Evolutionary conservation across 106 monocot species (phyloP).

Genomic region (Iris macrosiphon): DNA sequence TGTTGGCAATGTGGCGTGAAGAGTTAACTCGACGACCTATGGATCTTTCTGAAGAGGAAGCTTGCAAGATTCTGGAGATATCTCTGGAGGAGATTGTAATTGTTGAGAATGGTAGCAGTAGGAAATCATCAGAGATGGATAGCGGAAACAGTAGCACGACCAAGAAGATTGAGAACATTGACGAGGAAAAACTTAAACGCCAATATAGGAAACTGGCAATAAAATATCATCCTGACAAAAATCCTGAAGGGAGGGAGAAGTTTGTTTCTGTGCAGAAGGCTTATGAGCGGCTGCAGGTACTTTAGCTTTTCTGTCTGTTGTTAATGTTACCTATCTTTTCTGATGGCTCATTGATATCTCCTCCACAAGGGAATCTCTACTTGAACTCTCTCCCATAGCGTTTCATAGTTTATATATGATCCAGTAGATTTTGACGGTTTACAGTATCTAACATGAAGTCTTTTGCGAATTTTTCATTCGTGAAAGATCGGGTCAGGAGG

Average conservation of each 20-base stretch:
- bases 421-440: background rate
- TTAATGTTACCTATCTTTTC: too few species aligned
- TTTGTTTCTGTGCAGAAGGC: constrained; percentile 99
- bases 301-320: background rate
- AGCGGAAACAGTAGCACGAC: constrained; percentile 16
- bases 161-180: constrained; percentile 58
- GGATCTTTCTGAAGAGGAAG: constrained; percentile 99
- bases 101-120: constrained; percentile 26
- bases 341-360: too few species aligned
- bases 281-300: constrained; percentile 96
- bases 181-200: constrained; percentile 98
- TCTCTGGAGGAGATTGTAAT: constrained; percentile 74
- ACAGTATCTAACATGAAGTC: too few species aligned
- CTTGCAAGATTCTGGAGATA: constrained; percentile 89
- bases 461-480: too few species aligned
- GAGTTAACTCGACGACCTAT: constrained; percentile 87
- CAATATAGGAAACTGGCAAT: constrained; percentile 96
- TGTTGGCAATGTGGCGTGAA: constrained; percentile 99
- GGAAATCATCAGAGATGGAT: constrained; percentile 16
- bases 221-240: constrained; percentile 96
- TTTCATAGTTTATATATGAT: too few species aligned
- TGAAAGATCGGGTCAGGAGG: too few species aligned
- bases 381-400: too few species aligned
- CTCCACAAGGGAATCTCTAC: too few species aligned
- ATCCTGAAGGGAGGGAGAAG: constrained; percentile 98